Percentiles rank a stretch among this genome's conserved stretches.
phyloP scores from a whole-genome alignment of 2,329 filamentous ascomycete genomes.

The Chalaropsis thielavioides region DNA sequence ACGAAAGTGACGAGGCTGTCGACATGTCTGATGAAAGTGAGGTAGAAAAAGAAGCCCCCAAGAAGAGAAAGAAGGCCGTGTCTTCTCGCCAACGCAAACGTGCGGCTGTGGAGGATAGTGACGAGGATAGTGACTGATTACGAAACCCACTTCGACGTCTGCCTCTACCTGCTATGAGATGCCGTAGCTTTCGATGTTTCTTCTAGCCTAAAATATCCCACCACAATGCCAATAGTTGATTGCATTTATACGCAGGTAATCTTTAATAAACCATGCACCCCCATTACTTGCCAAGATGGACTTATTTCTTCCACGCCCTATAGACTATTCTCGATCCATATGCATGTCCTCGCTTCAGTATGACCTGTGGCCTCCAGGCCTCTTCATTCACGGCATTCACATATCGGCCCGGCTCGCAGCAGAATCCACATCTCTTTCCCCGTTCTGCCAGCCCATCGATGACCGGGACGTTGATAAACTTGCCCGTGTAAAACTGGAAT shows the following conservation, averaged over 20 bases:
- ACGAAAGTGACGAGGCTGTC: slow-evolving; percentile 10
- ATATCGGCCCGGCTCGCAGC: slow-evolving; percentile 81
- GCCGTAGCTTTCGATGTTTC: neutral
- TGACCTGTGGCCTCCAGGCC: slow-evolving; percentile 62
- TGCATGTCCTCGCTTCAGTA: slow-evolving; percentile 70
- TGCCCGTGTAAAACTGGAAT: slow-evolving; percentile 94
- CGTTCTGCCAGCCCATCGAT: slow-evolving; percentile 49
- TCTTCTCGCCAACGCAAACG: neutral
- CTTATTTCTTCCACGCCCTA: slow-evolving; percentile 60
- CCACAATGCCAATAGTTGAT: neutral
- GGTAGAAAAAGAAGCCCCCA: neutral
- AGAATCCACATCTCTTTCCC: slow-evolving; percentile 61
- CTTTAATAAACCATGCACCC: neutral
- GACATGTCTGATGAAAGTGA: slow-evolving; percentile 16
- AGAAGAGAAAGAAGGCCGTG: neutral
- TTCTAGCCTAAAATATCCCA: neutral
- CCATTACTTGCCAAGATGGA: neutral
- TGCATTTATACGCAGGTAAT: neutral
- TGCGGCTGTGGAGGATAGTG: neutral
- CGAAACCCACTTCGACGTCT: no score
- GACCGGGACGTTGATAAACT: slow-evolving; percentile 63
- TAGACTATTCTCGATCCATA: slow-evolving; percentile 77
- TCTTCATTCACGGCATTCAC: slow-evolving; percentile 76
- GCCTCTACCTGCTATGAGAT: neutral
- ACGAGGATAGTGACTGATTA: slow-evolving; percentile 2